Base-by-base conservation (phyloP, 441 rosid genomes). In the Rhodomyrtus psidioides region DNA sequence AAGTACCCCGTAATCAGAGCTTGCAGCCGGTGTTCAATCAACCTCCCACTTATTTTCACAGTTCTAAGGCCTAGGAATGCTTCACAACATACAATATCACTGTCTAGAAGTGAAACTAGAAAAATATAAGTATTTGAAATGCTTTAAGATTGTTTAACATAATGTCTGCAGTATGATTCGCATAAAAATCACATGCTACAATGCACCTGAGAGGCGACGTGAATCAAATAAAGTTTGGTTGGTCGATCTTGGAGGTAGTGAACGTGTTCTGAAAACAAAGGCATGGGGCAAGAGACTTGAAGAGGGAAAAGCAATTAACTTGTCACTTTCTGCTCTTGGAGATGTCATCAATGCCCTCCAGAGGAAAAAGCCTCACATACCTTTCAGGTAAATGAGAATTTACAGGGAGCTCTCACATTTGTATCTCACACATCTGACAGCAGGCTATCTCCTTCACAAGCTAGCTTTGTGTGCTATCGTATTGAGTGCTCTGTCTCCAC, bases 301-400 rank as follows among this genome's bases (percentile, higher is more conserved):
- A 89, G 98, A 96, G 94, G 98, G 98, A 87, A 95, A 93, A 93
- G 97, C 98, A 55, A 96, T 96, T 82, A 96, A 96, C 89, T 88
- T 94, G 91, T 95, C 98, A 46, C 95, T 95, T 75, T 95, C 96
- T 82, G 94, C 98, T 83, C 93, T 96, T 49, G 98, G 96, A 84
- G 95, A 96, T 92, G 98, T 96, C 87, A 93, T 96, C 57, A 84
- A 91, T 85, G 93, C 96, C 85, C 96, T 96, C 86, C 98, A 95
- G 75, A 93, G 89, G 90, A 94, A 91, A 87, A 96, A 87, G 85
- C 53, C 88, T 76, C 97, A 96, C 88, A 90, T 94, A 88, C 97
- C 98, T 86, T 96, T 93, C 91, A 93, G 96, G 98, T 94, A 87
- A 86, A 83, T 55, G 8, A 82, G 65, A 82, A 76, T 42, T n/a